These are phyloP conservation scores for Agaricales sp. DNA, from an alignment of 1,284 basidiomycete species.

Conservation along the genomic window DNA sequence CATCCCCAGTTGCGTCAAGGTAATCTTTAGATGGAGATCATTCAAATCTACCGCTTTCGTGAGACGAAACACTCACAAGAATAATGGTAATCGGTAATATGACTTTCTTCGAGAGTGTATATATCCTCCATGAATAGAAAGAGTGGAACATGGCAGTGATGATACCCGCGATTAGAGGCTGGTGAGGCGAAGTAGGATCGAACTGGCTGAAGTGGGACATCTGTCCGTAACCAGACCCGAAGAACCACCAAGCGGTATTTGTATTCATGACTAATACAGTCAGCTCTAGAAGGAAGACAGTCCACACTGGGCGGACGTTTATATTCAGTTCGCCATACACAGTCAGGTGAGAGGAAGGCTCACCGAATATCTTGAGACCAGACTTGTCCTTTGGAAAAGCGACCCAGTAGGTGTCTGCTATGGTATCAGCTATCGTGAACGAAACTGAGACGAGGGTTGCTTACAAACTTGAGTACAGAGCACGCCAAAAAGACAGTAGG, in stretches of 20 bases:
- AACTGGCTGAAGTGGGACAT: background rate
- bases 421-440: background rate
- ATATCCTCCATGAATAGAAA: background rate
- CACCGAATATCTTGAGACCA: background rate
- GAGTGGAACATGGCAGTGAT: background rate
- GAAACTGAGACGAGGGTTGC: background rate
- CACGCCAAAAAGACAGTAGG: background rate
- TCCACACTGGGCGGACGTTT: background rate
- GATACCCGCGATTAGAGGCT: background rate
- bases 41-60: background rate
- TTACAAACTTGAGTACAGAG: background rate
- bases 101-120: background rate
- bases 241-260: background rate
- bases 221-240: background rate
- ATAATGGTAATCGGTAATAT: background rate
- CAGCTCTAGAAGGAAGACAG: background rate
- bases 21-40: background rate
- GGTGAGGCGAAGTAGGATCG: background rate
- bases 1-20: background rate
- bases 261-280: background rate
- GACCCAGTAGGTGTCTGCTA: background rate
- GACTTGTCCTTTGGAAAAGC: background rate
- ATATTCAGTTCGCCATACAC: background rate
- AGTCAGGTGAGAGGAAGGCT: background rate
- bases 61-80: background rate